These are phyloP conservation scores for Mallotus nudiflorus DNA, from an alignment of 345 rosid genomes.

Conservation along the genomic window DNA sequence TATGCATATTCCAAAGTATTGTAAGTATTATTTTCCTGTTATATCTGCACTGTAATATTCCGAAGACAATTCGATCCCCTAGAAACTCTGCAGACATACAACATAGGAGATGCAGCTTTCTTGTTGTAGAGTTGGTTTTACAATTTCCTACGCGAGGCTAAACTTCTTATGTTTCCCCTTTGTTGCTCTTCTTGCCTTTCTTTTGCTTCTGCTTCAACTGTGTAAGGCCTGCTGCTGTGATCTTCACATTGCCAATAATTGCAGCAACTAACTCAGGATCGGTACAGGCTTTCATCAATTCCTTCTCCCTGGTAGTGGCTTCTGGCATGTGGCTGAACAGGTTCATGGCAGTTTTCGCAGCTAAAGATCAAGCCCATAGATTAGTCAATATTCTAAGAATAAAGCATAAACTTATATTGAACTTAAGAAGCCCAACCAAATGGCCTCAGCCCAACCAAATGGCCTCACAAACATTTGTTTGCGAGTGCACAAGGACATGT, in stretches of 20 bases:
- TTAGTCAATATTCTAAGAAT: not conserved
- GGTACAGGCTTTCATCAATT: conserved; percentile 92
- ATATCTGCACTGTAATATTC: not conserved
- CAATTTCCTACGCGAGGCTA: not conserved
- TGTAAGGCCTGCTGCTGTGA: conserved; percentile 85
- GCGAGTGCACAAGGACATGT: not conserved
- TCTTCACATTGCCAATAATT: conserved; percentile 85
- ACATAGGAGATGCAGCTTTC: not conserved
- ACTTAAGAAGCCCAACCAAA: not conserved
- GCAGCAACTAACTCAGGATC: conserved; percentile 94
- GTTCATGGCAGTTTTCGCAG: conserved; percentile 91
- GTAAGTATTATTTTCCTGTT: not conserved
- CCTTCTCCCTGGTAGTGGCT: conserved; percentile 81
- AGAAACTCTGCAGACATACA: not conserved
- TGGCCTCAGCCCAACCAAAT: not conserved
- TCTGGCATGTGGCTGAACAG: conserved; percentile 86
- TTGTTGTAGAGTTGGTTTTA: not conserved
- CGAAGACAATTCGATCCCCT: not conserved
- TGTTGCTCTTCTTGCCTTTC: conserved; percentile 69
- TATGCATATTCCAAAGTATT: too few species aligned
- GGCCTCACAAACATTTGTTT: not conserved
- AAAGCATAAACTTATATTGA: not conserved
- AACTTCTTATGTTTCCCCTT: conserved; percentile 16
- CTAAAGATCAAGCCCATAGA: conserved; percentile 28
- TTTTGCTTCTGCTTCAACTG: conserved; percentile 97